Evolutionary conservation across 768 basidiomycete genomes (phyloP).

Genomic region (Tulasnella sp.): DNA sequence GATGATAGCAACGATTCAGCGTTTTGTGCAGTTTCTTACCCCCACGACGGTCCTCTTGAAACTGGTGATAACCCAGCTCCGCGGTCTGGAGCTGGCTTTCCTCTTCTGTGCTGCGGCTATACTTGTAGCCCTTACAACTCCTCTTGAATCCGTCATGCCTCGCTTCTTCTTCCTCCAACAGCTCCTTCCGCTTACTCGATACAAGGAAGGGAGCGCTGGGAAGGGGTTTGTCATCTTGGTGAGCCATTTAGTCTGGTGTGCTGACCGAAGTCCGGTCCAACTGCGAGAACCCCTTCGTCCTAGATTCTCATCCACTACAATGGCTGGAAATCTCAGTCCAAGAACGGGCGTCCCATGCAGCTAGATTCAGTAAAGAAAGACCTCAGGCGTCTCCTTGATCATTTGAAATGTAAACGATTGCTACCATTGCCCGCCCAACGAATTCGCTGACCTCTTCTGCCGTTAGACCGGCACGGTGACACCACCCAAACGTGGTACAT

Average conservation of each 20-base stretch:
- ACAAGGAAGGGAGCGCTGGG: background rate
- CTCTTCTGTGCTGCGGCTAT: background rate
- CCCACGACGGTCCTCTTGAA: background rate
- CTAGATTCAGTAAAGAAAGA: background rate
- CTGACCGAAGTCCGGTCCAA: background rate
- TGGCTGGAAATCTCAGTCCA: background rate
- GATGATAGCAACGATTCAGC: background rate
- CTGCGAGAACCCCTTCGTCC: background rate
- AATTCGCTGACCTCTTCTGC: background rate
- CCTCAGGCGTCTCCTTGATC: background rate
- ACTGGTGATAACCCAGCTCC: background rate
- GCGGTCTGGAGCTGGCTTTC: background rate
- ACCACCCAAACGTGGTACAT: background rate
- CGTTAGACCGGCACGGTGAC: background rate
- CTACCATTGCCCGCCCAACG: background rate
- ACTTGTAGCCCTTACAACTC: background rate
- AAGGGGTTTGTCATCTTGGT: background rate
- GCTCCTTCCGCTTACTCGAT: background rate
- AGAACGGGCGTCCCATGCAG: background rate
- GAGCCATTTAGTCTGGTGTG: background rate
- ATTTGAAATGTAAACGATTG: background rate
- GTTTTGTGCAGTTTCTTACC: background rate
- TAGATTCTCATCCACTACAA: background rate
- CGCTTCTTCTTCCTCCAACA: background rate
- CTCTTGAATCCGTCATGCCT: background rate